Base-by-base conservation (phyloP, 139 green algal genomes). In the Coccomyxa sp. region DNA sequence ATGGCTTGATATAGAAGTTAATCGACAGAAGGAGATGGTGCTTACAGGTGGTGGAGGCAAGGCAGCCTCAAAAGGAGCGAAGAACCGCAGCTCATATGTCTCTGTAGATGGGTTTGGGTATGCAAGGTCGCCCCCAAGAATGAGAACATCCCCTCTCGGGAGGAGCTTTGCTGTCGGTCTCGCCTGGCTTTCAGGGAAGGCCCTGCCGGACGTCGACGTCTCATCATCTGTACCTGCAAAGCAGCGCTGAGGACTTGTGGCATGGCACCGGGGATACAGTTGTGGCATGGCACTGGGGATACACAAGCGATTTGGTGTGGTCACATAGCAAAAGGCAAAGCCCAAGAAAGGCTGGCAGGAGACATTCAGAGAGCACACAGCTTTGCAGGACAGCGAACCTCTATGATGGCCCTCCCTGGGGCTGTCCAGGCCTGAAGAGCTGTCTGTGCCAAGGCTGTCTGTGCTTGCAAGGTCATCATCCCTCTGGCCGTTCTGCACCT, bases 101-200 rank as follows among this genome's bases (percentile, higher is more conserved):
- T 97, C 90, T 50, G 89, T 83, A 37, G 84, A 90, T 31, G 93
- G 93, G 79, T 94, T 93, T 58, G 93, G 93, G 82, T 97, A 97
- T 27, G 90, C 92, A 71, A 98, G 83, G 83, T 98, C 94, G 0
- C 94, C 94, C 0, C 93, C 94, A 33, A 97, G 74, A 9, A 97
- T 40, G 68, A 97, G 79, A 70, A 94, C 54, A 9, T 88, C 81
- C 2, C 69, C 90, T 1, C 93, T 85, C 0, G 92, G 93, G 39
- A 97, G 82, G 44, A 78, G 73, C 16, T 37, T 9, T 29, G 39
- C 29, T n/a, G n/a, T n/a, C n/a, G n/a, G n/a, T n/a, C n/a, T n/a
- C n/a, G n/a, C n/a, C n/a, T n/a, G n/a, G n/a, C n/a, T n/a, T n/a
- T n/a, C n/a, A n/a, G n/a, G n/a, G n/a, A n/a, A n/a, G n/a, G n/a